Percentiles rank a stretch among this genome's conserved stretches.
These are phyloP conservation scores for Pythium scleroteichum DNA, from an alignment of 352 stramenopile genomes.

Conservation along the genomic window DNA sequence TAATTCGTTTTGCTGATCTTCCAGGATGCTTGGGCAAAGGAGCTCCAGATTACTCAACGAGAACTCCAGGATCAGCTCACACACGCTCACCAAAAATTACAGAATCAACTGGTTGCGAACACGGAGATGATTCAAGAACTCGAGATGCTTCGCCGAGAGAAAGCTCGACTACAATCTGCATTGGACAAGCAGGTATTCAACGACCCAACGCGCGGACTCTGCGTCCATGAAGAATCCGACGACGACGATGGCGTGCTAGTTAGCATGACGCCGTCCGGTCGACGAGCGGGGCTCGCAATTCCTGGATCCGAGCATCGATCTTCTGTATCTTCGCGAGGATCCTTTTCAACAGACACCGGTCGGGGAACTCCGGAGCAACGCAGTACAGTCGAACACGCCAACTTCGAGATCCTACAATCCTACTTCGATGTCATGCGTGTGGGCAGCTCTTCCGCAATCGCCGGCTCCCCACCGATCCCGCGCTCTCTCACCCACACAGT, in stretches of 20 bases:
- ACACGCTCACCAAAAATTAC: constrained; percentile 63
- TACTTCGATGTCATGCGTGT: constrained; percentile 58
- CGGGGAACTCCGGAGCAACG: neutral
- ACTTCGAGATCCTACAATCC: constrained; percentile 76
- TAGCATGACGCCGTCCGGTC: constrained; percentile 53
- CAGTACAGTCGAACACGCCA: constrained; percentile 19
- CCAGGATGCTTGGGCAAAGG: constrained; percentile 83
- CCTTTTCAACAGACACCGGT: neutral
- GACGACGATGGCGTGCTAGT: constrained; percentile 77
- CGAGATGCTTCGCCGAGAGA: constrained; percentile 66
- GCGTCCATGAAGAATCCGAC: constrained; percentile 77
- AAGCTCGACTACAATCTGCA: constrained; percentile 48
- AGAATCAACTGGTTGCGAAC: constrained; percentile 74
- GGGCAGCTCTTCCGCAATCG: neutral
- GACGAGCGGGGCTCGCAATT: constrained; percentile 15
- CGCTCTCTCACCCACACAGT: neutral
- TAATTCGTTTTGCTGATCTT: constrained; percentile 1
- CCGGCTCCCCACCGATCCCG: neutral
- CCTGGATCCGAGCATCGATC: constrained; percentile 9
- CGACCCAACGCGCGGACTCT: constrained; percentile 53
- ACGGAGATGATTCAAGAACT: constrained; percentile 69
- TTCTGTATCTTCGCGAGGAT: constrained; percentile 13
- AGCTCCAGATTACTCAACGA: constrained; percentile 77
- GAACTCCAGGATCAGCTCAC: constrained; percentile 72
- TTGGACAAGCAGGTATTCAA: constrained; percentile 81